These are phyloP conservation scores for Ogataea pilisensis DNA, from an alignment of 805 yeast genomes.

Conservation along the genomic window DNA sequence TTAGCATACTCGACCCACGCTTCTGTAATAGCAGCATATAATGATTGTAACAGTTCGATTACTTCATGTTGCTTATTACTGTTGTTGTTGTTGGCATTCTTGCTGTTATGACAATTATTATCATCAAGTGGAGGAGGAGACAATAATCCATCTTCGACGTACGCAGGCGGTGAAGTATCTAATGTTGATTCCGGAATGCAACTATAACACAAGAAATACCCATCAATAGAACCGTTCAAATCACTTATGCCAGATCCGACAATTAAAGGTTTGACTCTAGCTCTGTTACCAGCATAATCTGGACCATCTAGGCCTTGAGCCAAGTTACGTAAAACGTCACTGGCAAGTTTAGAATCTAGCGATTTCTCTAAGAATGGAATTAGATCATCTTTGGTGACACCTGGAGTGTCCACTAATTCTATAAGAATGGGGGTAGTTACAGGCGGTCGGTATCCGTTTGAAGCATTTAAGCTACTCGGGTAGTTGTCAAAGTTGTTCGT, in stretches of 20 bases:
- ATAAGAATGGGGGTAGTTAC: constrained; percentile 54
- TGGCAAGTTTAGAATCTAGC: constrained; percentile 55
- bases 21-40: constrained; percentile 56
- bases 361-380: constrained; percentile 78
- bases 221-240: constrained; percentile 70
- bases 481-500: not conserved
- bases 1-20: constrained; percentile 69
- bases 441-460: constrained; percentile 48
- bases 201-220: constrained; percentile 65
- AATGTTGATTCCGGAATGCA: constrained; percentile 53
- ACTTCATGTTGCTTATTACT: constrained; percentile 9
- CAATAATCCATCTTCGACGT: constrained; percentile 30
- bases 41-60: constrained; percentile 38
- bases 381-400: constrained; percentile 58
- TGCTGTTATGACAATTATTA: constrained; percentile 1
- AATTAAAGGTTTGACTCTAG: constrained; percentile 55
- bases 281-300: constrained; percentile 14
- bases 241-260: constrained; percentile 81
- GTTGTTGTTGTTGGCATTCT: not conserved
- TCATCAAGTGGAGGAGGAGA: constrained; percentile 13
- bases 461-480: constrained; percentile 9
- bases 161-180: constrained; percentile 49
- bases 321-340: constrained; percentile 53
- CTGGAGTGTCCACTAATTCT: constrained; percentile 74
- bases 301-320: constrained; percentile 39